Conservation (phyloP, 2,329 filamentous ascomycete genomes). For the Penicillium italicum region DNA sequence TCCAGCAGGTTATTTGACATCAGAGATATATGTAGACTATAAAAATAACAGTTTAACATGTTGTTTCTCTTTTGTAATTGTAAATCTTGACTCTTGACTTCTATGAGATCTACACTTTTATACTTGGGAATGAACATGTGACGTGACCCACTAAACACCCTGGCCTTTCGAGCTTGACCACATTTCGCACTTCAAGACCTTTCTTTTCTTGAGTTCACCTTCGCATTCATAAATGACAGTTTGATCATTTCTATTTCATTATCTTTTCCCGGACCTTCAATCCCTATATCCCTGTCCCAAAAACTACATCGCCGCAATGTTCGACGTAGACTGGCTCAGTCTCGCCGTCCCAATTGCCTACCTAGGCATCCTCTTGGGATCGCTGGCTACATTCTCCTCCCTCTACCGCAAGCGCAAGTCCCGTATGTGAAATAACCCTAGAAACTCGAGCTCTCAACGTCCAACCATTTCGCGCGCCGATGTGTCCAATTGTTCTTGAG, state of each 20-base stretch:
- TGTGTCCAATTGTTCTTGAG: not conserved
- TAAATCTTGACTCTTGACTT: not conserved
- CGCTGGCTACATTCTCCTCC: constrained; percentile 84
- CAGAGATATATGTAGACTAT: constrained; percentile 9
- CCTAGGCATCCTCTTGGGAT: constrained; percentile 78
- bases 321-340: constrained; percentile 68
- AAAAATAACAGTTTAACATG: not conserved
- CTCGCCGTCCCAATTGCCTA: constrained; percentile 86
- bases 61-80: not conserved
- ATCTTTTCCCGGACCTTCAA: not conserved
- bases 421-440: constrained; percentile 49
- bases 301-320: constrained; percentile 36
- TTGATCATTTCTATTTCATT: not conserved
- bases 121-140: constrained; percentile 18
- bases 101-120: not conserved
- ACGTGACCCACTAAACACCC: constrained; percentile 29
- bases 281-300: not conserved
- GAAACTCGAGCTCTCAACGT: not conserved
- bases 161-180: constrained; percentile 21
- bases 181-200: not conserved
- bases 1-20: constrained; percentile 1
- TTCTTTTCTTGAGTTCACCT: not conserved
- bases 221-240: not conserved
- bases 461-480: not conserved
- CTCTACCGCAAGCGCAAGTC: constrained; percentile 92